Percentiles rank a stretch among this genome's conserved stretches.
Conservation (phyloP, 805 yeast genomes). For the Wickerhamiella brachini region DNA sequence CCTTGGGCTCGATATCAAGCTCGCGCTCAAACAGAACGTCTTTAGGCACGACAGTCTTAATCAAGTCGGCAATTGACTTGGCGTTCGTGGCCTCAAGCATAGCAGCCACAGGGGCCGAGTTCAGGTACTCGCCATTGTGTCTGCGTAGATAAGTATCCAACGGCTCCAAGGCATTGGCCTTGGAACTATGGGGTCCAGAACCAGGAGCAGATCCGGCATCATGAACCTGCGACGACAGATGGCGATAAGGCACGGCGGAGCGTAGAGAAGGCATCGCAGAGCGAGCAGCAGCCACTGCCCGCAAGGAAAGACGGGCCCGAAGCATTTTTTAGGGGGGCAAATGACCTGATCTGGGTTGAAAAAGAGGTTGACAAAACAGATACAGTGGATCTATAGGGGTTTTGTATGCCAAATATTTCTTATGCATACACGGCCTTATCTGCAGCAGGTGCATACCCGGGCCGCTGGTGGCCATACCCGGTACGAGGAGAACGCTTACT, state of each 20-base stretch:
- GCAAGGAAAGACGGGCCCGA: not conserved
- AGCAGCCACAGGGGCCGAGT: conserved; percentile 40
- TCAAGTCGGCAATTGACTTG: conserved; percentile 53
- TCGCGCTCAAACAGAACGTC: conserved; percentile 58
- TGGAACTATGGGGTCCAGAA: not conserved
- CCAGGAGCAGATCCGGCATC: not conserved
- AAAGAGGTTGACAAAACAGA: not conserved
- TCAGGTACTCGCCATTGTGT: conserved; percentile 63
- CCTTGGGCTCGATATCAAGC: conserved; percentile 48
- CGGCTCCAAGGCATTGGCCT: conserved; percentile 18
- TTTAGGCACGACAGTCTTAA: conserved; percentile 60
- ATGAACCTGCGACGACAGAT: not conserved
- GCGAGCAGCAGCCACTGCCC: not conserved
- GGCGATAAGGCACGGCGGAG: not conserved
- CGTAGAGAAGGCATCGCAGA: not conserved
- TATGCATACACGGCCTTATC: not conserved
- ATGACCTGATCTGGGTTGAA: too few relatives aligned
- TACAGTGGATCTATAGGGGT: not conserved
- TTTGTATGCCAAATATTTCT: not conserved
- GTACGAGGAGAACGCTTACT: not conserved
- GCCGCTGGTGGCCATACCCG: not conserved
- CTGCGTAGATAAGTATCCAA: conserved; percentile 81
- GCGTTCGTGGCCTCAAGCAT: conserved; percentile 62
- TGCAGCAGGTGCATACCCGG: not conserved
- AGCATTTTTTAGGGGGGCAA: not conserved